These are phyloP conservation scores for Hanseniaspora gamundiae DNA, from an alignment of 1,139 yeast genomes.

Conservation along the genomic window DNA sequence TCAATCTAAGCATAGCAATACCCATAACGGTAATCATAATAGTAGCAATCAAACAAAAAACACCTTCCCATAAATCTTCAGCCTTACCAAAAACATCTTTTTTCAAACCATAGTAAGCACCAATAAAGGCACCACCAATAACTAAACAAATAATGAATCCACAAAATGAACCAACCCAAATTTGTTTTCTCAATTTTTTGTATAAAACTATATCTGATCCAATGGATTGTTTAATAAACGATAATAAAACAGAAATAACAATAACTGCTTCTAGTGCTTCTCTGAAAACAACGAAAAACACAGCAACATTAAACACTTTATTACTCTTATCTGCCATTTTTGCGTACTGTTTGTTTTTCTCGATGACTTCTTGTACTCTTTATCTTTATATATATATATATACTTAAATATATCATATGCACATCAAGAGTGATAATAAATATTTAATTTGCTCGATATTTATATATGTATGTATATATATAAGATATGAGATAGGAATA, in stretches of 20 bases:
- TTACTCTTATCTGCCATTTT: conserved; percentile 11
- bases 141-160: conserved; percentile 67
- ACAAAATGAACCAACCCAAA: conserved; percentile 69
- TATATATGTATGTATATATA: too few relatives aligned
- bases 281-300: conserved; percentile 76
- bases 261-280: conserved; percentile 84
- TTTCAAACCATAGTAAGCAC: conserved; percentile 65
- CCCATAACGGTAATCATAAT: conserved; percentile 84
- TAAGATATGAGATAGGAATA: too few relatives aligned
- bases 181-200: conserved; percentile 45
- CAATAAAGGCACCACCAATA: conserved; percentile 65
- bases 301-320: conserved; percentile 34
- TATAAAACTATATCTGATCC: conserved; percentile 25
- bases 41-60: conserved; percentile 70
- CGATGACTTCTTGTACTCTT: background rate
- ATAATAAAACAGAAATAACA: conserved; percentile 70
- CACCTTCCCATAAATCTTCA: conserved; percentile 87
- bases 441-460: too few relatives aligned
- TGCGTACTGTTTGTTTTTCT: background rate
- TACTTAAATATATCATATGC: too few relatives aligned
- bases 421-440: too few relatives aligned
- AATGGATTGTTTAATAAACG: conserved; percentile 58
- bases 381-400: background rate
- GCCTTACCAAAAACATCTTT: conserved; percentile 73
- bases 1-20: conserved; percentile 68